Percentiles rank a stretch among this genome's conserved stretches.
These are phyloP conservation scores for Kernera saxatilis DNA, from an alignment of 345 rosid species.

Conservation along the genomic window DNA sequence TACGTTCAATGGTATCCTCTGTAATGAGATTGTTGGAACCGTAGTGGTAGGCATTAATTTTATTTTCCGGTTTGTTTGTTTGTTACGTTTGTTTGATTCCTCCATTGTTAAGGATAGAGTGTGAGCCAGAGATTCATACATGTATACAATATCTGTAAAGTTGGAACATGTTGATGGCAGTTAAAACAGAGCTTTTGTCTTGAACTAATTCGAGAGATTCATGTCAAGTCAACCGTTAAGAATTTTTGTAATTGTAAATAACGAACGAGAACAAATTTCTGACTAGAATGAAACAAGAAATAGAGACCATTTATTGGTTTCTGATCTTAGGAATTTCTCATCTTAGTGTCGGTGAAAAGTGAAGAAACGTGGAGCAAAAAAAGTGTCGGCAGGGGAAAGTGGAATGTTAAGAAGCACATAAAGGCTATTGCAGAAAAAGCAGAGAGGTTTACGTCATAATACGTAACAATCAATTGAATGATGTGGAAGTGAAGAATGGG, in stretches of 20 bases:
- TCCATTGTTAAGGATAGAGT: slow-evolving; percentile 21
- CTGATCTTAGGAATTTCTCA: slow-evolving; percentile 6
- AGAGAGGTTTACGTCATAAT: slow-evolving; percentile 16
- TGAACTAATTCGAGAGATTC: background rate
- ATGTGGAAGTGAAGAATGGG: slow-evolving; percentile 20
- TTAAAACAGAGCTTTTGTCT: slow-evolving; percentile 18
- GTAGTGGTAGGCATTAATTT: slow-evolving; percentile 32
- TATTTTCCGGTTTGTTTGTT: slow-evolving; percentile 10
- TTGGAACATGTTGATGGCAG: slow-evolving; percentile 28
- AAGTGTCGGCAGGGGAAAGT: slow-evolving; percentile 31
- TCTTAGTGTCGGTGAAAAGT: slow-evolving; percentile 24
- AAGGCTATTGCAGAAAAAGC: background rate
- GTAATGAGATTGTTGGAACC: slow-evolving; percentile 33
- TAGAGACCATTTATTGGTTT: background rate
- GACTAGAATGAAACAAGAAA: slow-evolving; percentile 13
- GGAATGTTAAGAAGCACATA: slow-evolving; percentile 5
- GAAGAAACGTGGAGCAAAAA: slow-evolving; percentile 7
- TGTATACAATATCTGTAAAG: slow-evolving; percentile 33
- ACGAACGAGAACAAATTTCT: slow-evolving; percentile 11
- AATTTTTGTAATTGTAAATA: background rate
- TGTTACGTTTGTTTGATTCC: slow-evolving; percentile 21
- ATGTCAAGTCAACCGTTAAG: slow-evolving; percentile 8
- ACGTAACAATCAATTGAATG: slow-evolving; percentile 10
- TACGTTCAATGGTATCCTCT: slow-evolving; percentile 21
- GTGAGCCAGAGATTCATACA: slow-evolving; percentile 30